A percentile compares a stretch with the other conserved stretches of the same genome.
Conservation (phyloP, 1,284 basidiomycete species). For the Puccinia coronata region DNA sequence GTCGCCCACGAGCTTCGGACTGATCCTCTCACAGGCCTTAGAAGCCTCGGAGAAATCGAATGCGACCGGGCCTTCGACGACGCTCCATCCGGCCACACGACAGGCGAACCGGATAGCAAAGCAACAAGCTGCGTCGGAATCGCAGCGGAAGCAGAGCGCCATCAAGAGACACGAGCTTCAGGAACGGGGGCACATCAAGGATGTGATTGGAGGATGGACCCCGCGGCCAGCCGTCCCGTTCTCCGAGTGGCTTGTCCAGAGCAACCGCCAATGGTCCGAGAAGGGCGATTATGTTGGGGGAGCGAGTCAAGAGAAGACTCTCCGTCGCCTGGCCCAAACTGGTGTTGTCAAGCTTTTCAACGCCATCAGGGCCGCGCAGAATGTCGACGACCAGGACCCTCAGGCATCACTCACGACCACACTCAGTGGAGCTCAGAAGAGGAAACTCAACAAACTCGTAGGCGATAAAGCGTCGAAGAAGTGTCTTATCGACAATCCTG, state of each 20-base stretch:
- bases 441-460: slow-evolving; percentile 51
- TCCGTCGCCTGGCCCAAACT: slow-evolving; percentile 56
- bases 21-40: slow-evolving; percentile 36
- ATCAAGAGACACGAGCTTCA: slow-evolving; percentile 55
- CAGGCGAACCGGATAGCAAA: slow-evolving; percentile 39
- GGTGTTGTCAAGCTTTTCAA: slow-evolving; percentile 58
- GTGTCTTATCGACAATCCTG: neutral
- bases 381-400: slow-evolving; percentile 51
- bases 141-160: slow-evolving; percentile 28
- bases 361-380: slow-evolving; percentile 57
- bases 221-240: slow-evolving; percentile 56
- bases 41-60: slow-evolving; percentile 36
- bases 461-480: slow-evolving; percentile 28
- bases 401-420: slow-evolving; percentile 51
- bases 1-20: slow-evolving; percentile 46
- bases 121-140: slow-evolving; percentile 21
- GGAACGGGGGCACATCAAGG: slow-evolving; percentile 56
- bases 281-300: slow-evolving; percentile 49
- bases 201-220: slow-evolving; percentile 57
- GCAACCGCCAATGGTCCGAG: slow-evolving; percentile 28
- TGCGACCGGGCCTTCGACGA: slow-evolving; percentile 36
- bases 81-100: slow-evolving; percentile 21
- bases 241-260: slow-evolving; percentile 53
- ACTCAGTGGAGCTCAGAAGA: slow-evolving; percentile 52
- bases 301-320: slow-evolving; percentile 56